These are phyloP conservation scores for Toxoplasma gondii DNA, from an alignment of 169 alveolate genomes.

Conservation along the genomic window DNA sequence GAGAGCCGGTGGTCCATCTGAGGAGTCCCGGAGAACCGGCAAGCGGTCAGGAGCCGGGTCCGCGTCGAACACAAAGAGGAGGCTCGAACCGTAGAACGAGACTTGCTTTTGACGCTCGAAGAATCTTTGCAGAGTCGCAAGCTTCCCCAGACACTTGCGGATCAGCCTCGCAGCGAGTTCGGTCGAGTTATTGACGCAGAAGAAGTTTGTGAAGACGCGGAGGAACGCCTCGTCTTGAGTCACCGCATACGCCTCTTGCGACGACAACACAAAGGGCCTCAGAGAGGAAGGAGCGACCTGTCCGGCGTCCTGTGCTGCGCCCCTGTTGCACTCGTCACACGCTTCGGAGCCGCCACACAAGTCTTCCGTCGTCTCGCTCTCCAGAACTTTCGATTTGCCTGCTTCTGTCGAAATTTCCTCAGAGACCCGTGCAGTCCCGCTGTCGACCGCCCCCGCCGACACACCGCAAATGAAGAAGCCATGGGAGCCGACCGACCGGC, in stretches of 20 bases:
- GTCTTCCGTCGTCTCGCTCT: not conserved
- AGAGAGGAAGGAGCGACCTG: not conserved
- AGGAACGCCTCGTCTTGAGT: not conserved
- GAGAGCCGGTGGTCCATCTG: no score
- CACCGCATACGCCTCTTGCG: conserved; percentile 24
- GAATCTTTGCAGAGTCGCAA: not conserved
- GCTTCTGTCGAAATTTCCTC: not conserved
- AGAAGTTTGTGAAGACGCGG: not conserved
- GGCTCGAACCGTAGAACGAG: conserved; percentile 36
- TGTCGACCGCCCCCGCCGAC: conserved; percentile 2
- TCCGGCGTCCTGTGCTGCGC: not conserved
- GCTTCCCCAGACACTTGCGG: not conserved
- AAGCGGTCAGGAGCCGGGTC: not conserved
- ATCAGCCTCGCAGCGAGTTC: not conserved
- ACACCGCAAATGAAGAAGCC: conserved; percentile 51
- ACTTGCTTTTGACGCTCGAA: not conserved
- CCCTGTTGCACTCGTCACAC: not conserved
- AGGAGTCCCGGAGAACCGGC: not conserved
- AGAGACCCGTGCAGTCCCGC: not conserved
- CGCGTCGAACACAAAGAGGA: conserved; percentile 47
- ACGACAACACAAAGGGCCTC: not conserved
- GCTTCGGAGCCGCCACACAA: no score
- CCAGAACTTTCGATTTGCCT: not conserved
- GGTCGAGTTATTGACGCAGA: conserved; percentile 2
- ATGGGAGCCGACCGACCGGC: conserved; percentile 35